Evolutionary conservation across 768 basidiomycete species (phyloP), one percentile per base, ranked within the genome.

Genomic region (Pleurotus eryngii): DNA sequence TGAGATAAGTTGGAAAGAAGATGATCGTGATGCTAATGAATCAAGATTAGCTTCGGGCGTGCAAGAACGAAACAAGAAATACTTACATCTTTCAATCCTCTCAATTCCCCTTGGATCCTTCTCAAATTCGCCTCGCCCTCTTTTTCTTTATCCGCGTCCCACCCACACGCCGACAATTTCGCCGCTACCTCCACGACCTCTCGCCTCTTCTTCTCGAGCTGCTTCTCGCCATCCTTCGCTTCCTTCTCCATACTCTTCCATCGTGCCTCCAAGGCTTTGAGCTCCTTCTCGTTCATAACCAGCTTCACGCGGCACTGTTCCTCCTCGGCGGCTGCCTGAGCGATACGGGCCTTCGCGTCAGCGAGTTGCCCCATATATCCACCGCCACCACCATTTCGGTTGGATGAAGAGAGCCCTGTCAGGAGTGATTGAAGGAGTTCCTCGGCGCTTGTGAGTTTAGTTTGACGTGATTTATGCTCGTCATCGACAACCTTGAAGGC

Each of bases 331-430:
- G 81, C 76, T 0, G 86, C 88, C 54, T 91, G 88, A 0, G 93
- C 85, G 0, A 89, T 72, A 2, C 85, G 83, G 1, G 83, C 83
- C 63, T 86, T 85, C 0, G 95, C 91, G 12, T 92, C 86, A 0
- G 95, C 90, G 42, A 99, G 82, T 69, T 98, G 95, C 17, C 95
- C 97, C 85, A 98, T 89, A 70, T 98, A 98, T 0, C 97, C 97
- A 2, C 95, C 93, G 7, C 90, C 87, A 8, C 85, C 82, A 40
- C 84, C 85, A 57, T 82, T 84, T 26, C 78, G 71, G 50, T 80
- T 80, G 40, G 75, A 79, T 3, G 90, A 88, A 1, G 94, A 86
- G 8, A 98, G 83, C 45, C 97, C 97, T 0, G 96, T 98, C 47
- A 96, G 79, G 17, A 98, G 84, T 0, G 93, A 92, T 70, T 98